Evolutionary conservation across 805 yeast species (phyloP).

Genomic region (Wickerhamiella domercqiae): DNA sequence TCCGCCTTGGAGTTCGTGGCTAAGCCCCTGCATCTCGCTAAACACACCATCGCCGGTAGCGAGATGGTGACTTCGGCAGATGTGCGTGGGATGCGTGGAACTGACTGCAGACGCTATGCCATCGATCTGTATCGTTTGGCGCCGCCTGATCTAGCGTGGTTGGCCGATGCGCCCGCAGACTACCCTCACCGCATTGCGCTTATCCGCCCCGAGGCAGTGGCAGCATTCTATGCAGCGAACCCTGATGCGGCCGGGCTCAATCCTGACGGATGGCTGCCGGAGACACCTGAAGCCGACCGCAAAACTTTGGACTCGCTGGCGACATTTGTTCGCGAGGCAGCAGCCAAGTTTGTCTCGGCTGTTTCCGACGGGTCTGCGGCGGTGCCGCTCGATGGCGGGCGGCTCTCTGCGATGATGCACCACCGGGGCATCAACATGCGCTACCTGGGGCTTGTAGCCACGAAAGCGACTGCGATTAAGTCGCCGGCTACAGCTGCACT

Average conservation of each 20-base stretch:
- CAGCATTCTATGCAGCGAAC: constrained; percentile 38
- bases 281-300: constrained; percentile 35
- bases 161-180: constrained; percentile 32
- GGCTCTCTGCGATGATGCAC: constrained; percentile 56
- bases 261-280: constrained; percentile 55
- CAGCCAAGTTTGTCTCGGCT: constrained; percentile 48
- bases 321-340: constrained; percentile 41
- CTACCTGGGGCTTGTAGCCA: constrained; percentile 57
- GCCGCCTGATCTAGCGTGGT: constrained; percentile 70
- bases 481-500: constrained; percentile 33
- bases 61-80: constrained; percentile 57
- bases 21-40: constrained; percentile 62
- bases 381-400: constrained; percentile 65
- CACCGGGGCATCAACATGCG: constrained; percentile 75
- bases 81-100: constrained; percentile 72
- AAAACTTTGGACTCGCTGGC: constrained; percentile 57
- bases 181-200: constrained; percentile 76
- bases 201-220: constrained; percentile 66
- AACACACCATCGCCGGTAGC: constrained; percentile 40
- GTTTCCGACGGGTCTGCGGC: constrained; percentile 35
- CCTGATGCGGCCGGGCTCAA: constrained; percentile 33
- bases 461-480: constrained; percentile 23
- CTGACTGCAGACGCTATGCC: constrained; percentile 70
- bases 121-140: constrained; percentile 73
- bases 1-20: constrained; percentile 45